phyloP scores from a whole-genome alignment of 352 stramenopile genomes.

The Globisporangium uncinulatum region DNA sequence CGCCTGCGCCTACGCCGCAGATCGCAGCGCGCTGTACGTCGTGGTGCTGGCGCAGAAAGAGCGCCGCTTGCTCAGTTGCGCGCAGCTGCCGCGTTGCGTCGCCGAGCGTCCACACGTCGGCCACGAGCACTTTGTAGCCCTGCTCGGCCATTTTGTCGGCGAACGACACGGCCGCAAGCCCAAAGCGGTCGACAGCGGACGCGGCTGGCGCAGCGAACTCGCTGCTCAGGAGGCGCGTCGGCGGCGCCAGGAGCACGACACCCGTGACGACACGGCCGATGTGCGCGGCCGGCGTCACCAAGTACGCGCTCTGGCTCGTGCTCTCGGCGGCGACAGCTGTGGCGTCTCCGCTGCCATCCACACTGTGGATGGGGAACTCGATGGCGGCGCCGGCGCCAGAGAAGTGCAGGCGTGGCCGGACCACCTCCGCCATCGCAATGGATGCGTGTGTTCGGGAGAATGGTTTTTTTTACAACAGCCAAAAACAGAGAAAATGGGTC shows the following conservation, averaged over 20 bases:
- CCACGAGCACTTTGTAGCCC: slow-evolving; percentile 82
- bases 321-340: neutral
- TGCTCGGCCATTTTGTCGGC: slow-evolving; percentile 85
- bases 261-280: slow-evolving; percentile 81
- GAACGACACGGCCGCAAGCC: slow-evolving; percentile 61
- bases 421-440: slow-evolving; percentile 17
- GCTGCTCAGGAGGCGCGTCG: slow-evolving; percentile 19
- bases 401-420: slow-evolving; percentile 41
- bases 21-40: slow-evolving; percentile 71
- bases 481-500: too few relatives aligned
- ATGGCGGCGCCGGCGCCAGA: slow-evolving; percentile 40
- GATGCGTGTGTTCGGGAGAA: too few relatives aligned
- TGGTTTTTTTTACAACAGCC: neutral
- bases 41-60: slow-evolving; percentile 62
- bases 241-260: slow-evolving; percentile 63
- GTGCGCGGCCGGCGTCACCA: slow-evolving; percentile 67
- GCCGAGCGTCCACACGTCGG: slow-evolving; percentile 27
- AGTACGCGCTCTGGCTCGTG: slow-evolving; percentile 44
- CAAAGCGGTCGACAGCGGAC: slow-evolving; percentile 29
- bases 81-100: slow-evolving; percentile 19
- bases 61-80: slow-evolving; percentile 37
- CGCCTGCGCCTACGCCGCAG: slow-evolving; percentile 56
- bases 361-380: slow-evolving; percentile 28
- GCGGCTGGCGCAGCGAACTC: slow-evolving; percentile 17
- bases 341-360: neutral